Base-by-base conservation (phyloP, 1,284 basidiomycete species). In the Boletus semigastroideus region DNA sequence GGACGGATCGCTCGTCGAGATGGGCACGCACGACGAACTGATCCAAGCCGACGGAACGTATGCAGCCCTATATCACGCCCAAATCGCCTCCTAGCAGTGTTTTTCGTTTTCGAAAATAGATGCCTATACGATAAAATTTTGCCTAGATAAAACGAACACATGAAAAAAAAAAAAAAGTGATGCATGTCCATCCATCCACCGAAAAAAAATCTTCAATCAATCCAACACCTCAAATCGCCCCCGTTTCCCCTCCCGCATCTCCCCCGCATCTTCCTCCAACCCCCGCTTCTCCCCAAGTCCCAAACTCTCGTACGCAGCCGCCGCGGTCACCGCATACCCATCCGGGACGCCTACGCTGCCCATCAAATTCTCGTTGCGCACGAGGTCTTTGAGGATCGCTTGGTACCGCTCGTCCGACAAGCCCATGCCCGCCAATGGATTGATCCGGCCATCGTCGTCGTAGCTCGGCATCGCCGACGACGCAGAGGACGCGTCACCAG, bases 401-500 rank as follows among this genome's bases (percentile, higher is more conserved):
- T 77, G 78, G 67, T 90, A 90, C 68, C 87, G 84, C 65, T 90
- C 87, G 59, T 90, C 86, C 17, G 84, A 81, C 33, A 90, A 75
- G 17, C 86, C 87, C 80, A 90, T 84, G 16, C 83, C 85, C 20
- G 83, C 84, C 17, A 90, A 74, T 13, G 86, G 84, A 67, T 90
- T 87, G 59, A 88, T 80, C 55, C 81, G 75, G n/a, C 78, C 79
- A 17, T 73, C 71, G 49, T 77, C 75, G 44, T 76, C 76, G 25
- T 69, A 74, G 17, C 61, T 60, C n/a, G 41, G 52, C 46, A 58
- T 56, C 37, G 57, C 22, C 27, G 65, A 53, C 27, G 59, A 5
- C 5, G 22, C 22, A 5, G 22, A 52, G 1, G 60, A 61, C 1
- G 57, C 53, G 4, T 53, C 27, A 7, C 62, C 49, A 20, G n/a